Evolutionary conservation across 1,284 basidiomycete species (phyloP).

Genomic region (Ceratorhiza oryzae-sativae): DNA sequence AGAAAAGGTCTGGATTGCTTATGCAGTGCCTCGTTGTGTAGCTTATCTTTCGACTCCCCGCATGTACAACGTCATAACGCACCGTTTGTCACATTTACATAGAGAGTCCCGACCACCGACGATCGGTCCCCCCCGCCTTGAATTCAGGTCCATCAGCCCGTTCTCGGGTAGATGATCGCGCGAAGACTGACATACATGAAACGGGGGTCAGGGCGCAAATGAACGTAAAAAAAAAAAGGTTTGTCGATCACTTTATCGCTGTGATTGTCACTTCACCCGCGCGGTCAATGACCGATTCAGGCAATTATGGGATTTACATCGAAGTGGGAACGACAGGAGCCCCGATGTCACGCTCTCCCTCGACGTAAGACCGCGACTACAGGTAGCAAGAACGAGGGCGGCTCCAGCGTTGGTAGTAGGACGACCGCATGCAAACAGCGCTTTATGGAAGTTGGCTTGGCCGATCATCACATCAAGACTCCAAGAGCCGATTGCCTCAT

Average conservation of each 20-base stretch:
- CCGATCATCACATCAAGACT: neutral
- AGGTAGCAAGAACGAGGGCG: neutral
- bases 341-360: neutral
- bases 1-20: no score
- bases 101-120: neutral
- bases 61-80: no score
- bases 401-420: neutral
- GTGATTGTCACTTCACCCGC: neutral
- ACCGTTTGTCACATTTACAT: no score
- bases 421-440: no score
- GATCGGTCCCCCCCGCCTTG: neutral
- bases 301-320: neutral
- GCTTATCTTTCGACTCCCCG: no score
- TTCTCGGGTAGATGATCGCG: neutral
- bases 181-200: conserved; percentile 10
- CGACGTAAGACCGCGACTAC: neutral
- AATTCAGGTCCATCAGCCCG: neutral
- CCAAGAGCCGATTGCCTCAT: neutral
- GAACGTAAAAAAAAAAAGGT: neutral
- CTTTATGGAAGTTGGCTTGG: no score
- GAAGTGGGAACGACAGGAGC: neutral
- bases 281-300: neutral
- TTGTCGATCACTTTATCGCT: neutral
- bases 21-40: no score
- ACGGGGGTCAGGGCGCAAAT: neutral